These are phyloP conservation scores for Narthecium ossifragum DNA, from an alignment of 106 monocot species.

Conservation along the genomic window DNA sequence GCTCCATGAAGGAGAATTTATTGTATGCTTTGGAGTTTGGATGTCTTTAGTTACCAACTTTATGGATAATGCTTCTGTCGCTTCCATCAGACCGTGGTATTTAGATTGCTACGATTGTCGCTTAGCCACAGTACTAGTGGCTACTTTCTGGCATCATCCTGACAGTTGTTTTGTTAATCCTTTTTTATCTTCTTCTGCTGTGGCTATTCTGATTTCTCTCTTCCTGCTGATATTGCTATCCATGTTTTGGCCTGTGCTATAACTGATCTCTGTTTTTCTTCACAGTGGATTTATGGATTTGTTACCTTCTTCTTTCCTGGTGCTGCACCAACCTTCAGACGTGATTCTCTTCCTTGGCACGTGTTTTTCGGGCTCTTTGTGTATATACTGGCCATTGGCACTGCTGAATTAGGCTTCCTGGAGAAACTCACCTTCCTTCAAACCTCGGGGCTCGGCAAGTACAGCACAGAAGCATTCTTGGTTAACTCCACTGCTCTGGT, in stretches of 20 bases:
- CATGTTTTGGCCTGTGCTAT: not conserved
- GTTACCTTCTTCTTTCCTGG: constrained; percentile 75
- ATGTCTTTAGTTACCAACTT: no score
- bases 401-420: constrained; percentile 60
- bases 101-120: not conserved
- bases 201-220: not conserved
- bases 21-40: no score
- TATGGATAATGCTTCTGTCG: no score
- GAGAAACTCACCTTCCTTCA: constrained; percentile 95
- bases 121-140: not conserved
- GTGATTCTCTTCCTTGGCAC: constrained; percentile 68
- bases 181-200: not conserved
- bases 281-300: constrained; percentile 84
- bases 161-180: no score
- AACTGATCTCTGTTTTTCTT: not conserved
- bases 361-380: constrained; percentile 66
- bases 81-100: no score
- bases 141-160: no score
- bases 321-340: constrained; percentile 18
- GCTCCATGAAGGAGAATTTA: no score
- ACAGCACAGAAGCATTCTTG: constrained; percentile 75
- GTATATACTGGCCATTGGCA: constrained; percentile 62
- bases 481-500: constrained; percentile 87
- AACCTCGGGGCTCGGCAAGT: constrained; percentile 52
- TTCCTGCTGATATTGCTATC: no score